Percentiles rank a stretch among this genome's conserved stretches.
Evolutionary conservation across 2,329 filamentous ascomycete genomes (phyloP).

Genomic region (Penicillium sp.): DNA sequence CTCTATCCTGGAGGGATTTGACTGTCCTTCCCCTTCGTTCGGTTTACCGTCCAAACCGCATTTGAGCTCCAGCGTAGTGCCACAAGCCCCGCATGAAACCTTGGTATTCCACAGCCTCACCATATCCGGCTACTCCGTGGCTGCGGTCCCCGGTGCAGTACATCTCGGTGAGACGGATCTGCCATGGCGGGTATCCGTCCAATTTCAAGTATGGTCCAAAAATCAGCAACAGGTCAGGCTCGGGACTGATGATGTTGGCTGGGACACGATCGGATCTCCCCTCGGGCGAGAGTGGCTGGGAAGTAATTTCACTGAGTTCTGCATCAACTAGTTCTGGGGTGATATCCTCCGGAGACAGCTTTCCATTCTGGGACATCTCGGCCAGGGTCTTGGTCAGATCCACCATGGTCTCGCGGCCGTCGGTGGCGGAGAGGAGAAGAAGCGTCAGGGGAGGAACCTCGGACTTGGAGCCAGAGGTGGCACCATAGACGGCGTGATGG

Average conservation of each 20-base stretch:
- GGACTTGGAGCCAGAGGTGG: conserved; percentile 18
- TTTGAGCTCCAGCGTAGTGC: conserved; percentile 82
- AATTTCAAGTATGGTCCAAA: conserved; percentile 83
- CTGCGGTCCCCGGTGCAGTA: conserved; percentile 60
- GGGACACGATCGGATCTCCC: conserved; percentile 5
- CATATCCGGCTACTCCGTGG: conserved; percentile 36
- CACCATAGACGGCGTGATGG: conserved; percentile 56
- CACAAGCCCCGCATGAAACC: conserved; percentile 84
- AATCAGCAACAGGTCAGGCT: conserved; percentile 85
- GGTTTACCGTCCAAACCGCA: conserved; percentile 68
- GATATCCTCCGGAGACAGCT: conserved; percentile 78
- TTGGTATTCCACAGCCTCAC: conserved; percentile 75
- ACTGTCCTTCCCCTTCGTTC: not conserved
- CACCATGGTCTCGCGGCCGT: conserved; percentile 89
- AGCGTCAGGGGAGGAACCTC: conserved; percentile 53
- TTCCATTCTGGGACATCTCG: conserved; percentile 90
- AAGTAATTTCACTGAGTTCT: conserved; percentile 67
- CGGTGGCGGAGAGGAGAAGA: conserved; percentile 80
- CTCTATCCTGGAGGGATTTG: not conserved
- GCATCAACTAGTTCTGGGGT: conserved; percentile 83
- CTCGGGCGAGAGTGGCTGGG: conserved; percentile 27
- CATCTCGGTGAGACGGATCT: conserved; percentile 91
- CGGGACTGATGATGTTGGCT: conserved; percentile 63
- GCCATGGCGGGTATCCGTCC: conserved; percentile 94
- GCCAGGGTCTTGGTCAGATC: conserved; percentile 92